phyloP scores from a whole-genome alignment of 2,329 filamentous ascomycete genomes.

The Alternaria longipes region DNA sequence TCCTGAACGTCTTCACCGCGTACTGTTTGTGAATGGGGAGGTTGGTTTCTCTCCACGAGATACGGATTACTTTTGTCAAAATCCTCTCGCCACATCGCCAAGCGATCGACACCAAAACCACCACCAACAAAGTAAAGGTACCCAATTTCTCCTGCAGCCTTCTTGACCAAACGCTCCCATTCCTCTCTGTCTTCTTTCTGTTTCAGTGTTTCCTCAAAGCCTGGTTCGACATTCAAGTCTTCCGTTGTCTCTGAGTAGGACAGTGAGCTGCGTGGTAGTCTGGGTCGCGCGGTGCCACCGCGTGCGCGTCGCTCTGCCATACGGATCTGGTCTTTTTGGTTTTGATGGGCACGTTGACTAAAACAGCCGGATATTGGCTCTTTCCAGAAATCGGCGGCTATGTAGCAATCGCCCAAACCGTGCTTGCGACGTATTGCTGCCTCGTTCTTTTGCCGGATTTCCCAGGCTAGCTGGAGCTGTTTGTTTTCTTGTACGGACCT shows the following conservation, averaged over 20 bases:
- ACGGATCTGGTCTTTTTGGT: conserved; percentile 12
- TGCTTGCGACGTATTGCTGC: conserved; percentile 35
- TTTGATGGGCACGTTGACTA: conserved; percentile 12
- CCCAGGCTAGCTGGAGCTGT: conserved; percentile 19
- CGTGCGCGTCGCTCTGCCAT: conserved; percentile 24
- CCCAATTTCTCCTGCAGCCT: conserved; percentile 33
- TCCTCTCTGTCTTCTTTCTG: conserved; percentile 23
- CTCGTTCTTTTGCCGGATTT: conserved; percentile 28
- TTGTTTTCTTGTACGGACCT: conserved; percentile 4
- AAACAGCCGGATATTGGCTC: conserved; percentile 23
- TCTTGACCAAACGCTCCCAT: conserved; percentile 19
- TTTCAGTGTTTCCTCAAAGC: conserved; percentile 15
- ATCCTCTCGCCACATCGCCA: conserved; percentile 28
- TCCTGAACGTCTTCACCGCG: background rate
- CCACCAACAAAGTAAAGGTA: conserved; percentile 40
- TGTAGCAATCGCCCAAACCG: conserved; percentile 21
- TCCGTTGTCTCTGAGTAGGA: conserved; percentile 29
- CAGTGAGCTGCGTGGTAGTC: conserved; percentile 33
- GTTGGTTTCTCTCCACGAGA: conserved; percentile 22
- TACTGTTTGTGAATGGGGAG: conserved; percentile 2
- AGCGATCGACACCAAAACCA: conserved; percentile 5
- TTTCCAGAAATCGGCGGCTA: conserved; percentile 31
- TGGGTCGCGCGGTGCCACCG: conserved; percentile 20
- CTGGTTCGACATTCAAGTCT: conserved; percentile 23
- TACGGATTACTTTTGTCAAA: conserved; percentile 26